Base-by-base conservation (phyloP, 2,329 filamentous ascomycete species). In the Trichoderma brevicompactum region DNA sequence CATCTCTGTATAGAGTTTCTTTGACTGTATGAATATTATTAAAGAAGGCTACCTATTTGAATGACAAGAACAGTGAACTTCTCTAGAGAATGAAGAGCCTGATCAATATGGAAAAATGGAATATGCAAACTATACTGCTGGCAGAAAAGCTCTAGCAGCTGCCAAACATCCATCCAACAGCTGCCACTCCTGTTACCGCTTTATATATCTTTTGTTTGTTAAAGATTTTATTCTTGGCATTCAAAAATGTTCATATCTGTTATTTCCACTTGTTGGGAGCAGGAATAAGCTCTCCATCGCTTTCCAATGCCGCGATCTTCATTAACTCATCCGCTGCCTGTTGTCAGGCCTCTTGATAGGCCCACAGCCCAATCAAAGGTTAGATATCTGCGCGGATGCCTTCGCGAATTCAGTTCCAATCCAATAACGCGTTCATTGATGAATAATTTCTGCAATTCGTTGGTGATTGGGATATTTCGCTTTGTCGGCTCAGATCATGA, bases 141-240 rank as follows among this genome's bases (percentile, higher is more conserved):
- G 53, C 53, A 36, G 54, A 58, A 41, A 13, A 34, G 43, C 54
- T 34, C 41, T 9, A 12, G 2, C 54, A 58, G 54, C 54, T 58
- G 54, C 10, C 54, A 34, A 36, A 34, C 41, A 34, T 15, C 28
- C 10, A 17, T 19, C 2, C 28, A 5, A 7, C 54, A 58, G 54
- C 40, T 58, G 54, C 13, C 41, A 15, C 40, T 40, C 13, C 38
- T 46, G 5, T 40, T 8, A 58, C 54, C 15, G 12, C 41, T 1
- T 55, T 23, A 2, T 43, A 43, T 17, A 8, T 54, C 19, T 17
- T 41, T 12, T 9, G 12, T 7, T 2, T 5, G 7, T 40, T 3
- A 13, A 41, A n/a, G n/a, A n/a, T n/a, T n/a, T n/a, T 40, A 5
- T 3, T 17, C 36, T 8, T 40, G 6, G 19, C n/a, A 17, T 17